Base-by-base conservation (phyloP, 805 yeast genomes). In the Ogataea trehalophila region DNA sequence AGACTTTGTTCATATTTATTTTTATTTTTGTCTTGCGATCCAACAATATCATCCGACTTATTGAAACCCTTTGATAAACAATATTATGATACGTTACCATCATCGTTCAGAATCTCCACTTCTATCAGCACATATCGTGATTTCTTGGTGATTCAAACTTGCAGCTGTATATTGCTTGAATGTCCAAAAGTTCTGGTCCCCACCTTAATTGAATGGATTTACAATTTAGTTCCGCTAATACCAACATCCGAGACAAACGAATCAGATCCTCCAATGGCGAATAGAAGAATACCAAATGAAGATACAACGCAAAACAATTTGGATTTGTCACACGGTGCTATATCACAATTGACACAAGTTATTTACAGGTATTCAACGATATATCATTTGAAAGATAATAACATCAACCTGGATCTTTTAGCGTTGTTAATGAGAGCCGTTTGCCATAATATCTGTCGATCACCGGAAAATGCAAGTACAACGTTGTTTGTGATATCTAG, bases 371-470 rank as follows among this genome's bases (percentile, higher is more conserved):
- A 74, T 44, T 69, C 80, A 0, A 51, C 68, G 2, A 52, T 61
- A 35, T 49, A 51, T 2, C 71, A 71, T 46, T 53, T 79, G 33
- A 51, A 62, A 4, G 74, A 65, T n/a, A 65, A 66, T 42, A 57
- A 72, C 11, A 55, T 69, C 46, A 76, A 83, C 54, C 59, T 79
- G 7, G 88, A 83, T 52, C 59, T 77, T 36, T 59, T 85, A 29
- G 83, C 90, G 0, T 61, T 85, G 13, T 37, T 85, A n/a, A 52
- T 84, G 5, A 69, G 86, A 44, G 68, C 85, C 1, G 61, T 83
- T 4, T 71, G 81, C 42, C 77, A 76, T 22, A 72, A 81, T 4
- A 66, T 78, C 3, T 60, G 76, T n/a, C 72, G 80, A 41, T 59
- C 70, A 53, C 82, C 80, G 6, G 63, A 64, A 22, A 78, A 80